Conservation (phyloP, 805 yeast species). For the Starmerella lactis-condensi region DNA sequence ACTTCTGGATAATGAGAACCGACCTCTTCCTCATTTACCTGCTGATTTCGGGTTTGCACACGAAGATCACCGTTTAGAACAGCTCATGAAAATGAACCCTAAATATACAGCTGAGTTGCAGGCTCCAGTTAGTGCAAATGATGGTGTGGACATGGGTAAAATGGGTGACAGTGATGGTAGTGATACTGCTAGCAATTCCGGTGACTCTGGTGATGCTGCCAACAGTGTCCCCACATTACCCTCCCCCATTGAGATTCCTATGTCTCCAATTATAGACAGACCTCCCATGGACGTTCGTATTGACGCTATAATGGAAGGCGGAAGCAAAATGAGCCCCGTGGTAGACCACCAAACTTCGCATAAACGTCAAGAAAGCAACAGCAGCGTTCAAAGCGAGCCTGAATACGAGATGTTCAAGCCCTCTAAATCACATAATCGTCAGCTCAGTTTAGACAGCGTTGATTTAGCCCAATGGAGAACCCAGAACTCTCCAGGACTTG, state of each 20-base stretch:
- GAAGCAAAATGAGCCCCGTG: constrained; percentile 12
- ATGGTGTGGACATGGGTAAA: not conserved
- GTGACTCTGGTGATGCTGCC: constrained; percentile 1
- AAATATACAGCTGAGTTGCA: not conserved
- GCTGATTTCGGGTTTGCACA: not conserved
- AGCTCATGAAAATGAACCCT: too few relatives aligned
- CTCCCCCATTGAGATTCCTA: constrained; percentile 4
- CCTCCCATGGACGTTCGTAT: constrained; percentile 14
- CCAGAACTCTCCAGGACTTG: constrained; percentile 5
- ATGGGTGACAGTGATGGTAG: too few relatives aligned
- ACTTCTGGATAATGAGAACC: constrained; percentile 5
- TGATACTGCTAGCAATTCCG: not conserved
- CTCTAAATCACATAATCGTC: too few relatives aligned
- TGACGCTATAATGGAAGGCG: constrained; percentile 12
- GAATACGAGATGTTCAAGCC: too few relatives aligned
- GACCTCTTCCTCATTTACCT: constrained; percentile 11
- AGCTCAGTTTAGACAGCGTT: too few relatives aligned
- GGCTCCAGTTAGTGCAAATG: not conserved
- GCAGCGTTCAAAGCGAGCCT: too few relatives aligned
- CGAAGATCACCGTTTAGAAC: not conserved
- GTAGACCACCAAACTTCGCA: constrained; percentile 7
- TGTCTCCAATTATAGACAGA: constrained; percentile 8
- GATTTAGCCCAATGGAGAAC: constrained; percentile 11
- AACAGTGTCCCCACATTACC: constrained; percentile 5
- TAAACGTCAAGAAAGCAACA: constrained; percentile 9